Evolutionary conservation across 345 rosid species (phyloP).

Genomic region (Eucalyptus regnans): DNA sequence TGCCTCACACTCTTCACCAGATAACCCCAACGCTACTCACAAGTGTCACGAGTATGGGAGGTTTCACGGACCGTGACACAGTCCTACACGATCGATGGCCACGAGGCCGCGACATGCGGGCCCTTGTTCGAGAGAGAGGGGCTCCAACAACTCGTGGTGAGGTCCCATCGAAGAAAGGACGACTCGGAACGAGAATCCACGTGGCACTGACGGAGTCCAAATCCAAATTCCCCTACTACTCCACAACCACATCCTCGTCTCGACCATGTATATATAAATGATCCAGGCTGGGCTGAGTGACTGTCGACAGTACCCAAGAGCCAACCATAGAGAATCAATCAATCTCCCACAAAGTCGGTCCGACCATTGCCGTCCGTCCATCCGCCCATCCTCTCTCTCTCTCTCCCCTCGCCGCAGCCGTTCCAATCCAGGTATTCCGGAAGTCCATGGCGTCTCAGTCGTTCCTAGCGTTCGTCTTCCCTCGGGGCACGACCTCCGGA

Average conservation of each 20-base stretch:
- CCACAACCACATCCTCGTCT: background rate
- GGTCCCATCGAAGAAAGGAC: background rate
- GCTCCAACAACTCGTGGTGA: background rate
- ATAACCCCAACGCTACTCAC: too few species aligned
- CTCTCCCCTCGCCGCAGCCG: background rate
- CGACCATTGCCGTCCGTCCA: background rate
- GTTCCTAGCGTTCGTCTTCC: background rate
- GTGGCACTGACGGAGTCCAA: background rate
- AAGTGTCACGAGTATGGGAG: too few species aligned
- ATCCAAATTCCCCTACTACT: background rate
- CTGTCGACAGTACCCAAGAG: background rate
- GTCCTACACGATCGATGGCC: background rate
- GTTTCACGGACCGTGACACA: background rate
- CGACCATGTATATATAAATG: background rate
- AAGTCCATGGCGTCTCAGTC: background rate
- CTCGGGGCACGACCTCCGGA: background rate
- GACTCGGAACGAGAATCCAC: background rate
- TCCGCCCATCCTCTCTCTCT: background rate
- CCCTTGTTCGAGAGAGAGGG: background rate
- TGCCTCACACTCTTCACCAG: too few species aligned
- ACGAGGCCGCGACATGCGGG: background rate
- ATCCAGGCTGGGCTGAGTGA: background rate
- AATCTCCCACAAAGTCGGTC: background rate
- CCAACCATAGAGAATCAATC: background rate
- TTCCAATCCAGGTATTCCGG: background rate